Conservation (phyloP, 106 monocot species). For the Amphibolis antarctica region DNA sequence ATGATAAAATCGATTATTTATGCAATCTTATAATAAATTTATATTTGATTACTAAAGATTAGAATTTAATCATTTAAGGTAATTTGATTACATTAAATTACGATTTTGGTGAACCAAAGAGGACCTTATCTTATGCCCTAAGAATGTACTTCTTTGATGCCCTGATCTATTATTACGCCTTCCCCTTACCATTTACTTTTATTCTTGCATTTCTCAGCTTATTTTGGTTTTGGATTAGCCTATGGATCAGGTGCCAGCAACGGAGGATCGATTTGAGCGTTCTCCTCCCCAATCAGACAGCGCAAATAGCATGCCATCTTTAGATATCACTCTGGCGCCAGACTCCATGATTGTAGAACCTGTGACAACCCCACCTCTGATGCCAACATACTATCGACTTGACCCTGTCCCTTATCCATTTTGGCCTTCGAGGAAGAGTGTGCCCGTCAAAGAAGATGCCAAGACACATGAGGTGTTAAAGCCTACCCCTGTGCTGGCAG, state of each 20-base stretch:
- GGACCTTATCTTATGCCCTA: too few species aligned
- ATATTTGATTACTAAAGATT: too few species aligned
- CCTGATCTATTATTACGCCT: too few species aligned
- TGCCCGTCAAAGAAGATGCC: constrained; percentile 4
- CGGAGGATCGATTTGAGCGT: constrained; percentile 17
- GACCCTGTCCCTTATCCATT: constrained; percentile 25
- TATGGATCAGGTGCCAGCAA: constrained; percentile 16
- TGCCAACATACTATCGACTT: constrained; percentile 30
- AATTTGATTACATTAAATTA: too few species aligned
- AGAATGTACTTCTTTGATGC: too few species aligned
- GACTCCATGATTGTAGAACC: constrained; percentile 14
- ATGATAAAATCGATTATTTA: too few species aligned
- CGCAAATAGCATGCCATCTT: constrained; percentile 6
- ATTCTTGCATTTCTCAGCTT: too few species aligned
- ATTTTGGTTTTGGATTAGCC: too few species aligned
- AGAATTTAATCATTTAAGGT: too few species aligned
- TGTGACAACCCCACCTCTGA: constrained; percentile 5
- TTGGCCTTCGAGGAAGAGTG: constrained; percentile 25
- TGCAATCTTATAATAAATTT: too few species aligned
- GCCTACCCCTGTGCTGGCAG: constrained; percentile 38
- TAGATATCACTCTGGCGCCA: constrained; percentile 9
- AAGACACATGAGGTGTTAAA: constrained; percentile 37
- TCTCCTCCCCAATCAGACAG: constrained; percentile 22
- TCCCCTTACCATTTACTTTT: too few species aligned
- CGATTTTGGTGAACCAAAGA: too few species aligned